Evolutionary conservation across 352 stramenopile species (phyloP).

Genomic region (Globisporangium takayamanum): DNA sequence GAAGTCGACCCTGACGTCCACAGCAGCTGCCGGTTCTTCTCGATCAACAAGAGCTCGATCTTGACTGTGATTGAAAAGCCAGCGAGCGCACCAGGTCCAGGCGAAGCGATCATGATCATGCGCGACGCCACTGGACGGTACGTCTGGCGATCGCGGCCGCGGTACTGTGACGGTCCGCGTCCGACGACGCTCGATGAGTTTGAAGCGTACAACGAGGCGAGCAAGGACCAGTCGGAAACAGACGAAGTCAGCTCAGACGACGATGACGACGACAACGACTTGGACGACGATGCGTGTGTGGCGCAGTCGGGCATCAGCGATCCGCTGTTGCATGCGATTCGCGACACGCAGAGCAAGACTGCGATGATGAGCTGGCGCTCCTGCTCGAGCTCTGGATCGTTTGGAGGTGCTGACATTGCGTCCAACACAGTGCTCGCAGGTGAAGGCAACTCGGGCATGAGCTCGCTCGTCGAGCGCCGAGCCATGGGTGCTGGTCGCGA

Average conservation of each 20-base stretch:
- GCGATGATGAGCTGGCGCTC: conserved; percentile 72
- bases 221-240: conserved; percentile 19
- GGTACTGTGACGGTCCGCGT: conserved; percentile 47
- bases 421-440: conserved; percentile 31
- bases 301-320: conserved; percentile 23
- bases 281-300: conserved; percentile 22
- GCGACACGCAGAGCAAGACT: conserved; percentile 46
- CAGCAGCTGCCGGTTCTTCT: conserved; percentile 72
- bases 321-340: conserved; percentile 58
- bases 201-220: conserved; percentile 27
- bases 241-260: conserved; percentile 22
- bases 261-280: conserved; percentile 14
- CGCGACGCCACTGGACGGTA: conserved; percentile 73
- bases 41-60: conserved; percentile 73
- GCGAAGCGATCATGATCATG: conserved; percentile 74
- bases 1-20: conserved; percentile 32
- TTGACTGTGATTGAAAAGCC: conserved; percentile 79
- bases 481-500: conserved; percentile 41
- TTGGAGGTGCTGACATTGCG: conserved; percentile 13
- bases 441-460: conserved; percentile 75
- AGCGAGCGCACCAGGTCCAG: conserved; percentile 23
- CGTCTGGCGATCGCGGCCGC: conserved; percentile 69
- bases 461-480: conserved; percentile 53
- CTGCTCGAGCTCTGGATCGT: conserved; percentile 6
- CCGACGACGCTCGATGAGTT: conserved; percentile 56